A percentile compares a stretch with the other conserved stretches of the same genome.
Evolutionary conservation across 2,329 filamentous ascomycete species (phyloP).

Genomic region (Hirsutella minnesotensis): DNA sequence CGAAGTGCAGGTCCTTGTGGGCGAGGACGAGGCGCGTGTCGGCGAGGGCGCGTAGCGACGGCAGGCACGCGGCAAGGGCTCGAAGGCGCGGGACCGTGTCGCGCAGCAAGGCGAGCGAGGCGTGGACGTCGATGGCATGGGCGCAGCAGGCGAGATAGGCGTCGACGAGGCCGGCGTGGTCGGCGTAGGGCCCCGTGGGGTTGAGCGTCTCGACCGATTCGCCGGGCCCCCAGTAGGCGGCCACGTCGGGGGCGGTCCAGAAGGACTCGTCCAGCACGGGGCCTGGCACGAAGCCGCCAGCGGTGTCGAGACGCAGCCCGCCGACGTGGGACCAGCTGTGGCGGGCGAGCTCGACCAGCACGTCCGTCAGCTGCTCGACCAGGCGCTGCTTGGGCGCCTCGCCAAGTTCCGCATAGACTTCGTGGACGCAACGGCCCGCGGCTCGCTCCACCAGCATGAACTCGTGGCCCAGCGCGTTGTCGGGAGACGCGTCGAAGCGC

Average conservation of each 20-base stretch:
- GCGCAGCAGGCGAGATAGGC: constrained; percentile 15
- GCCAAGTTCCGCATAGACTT: constrained; percentile 14
- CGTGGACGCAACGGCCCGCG: constrained; percentile 14
- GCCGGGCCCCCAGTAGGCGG: constrained; percentile 11
- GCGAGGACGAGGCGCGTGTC: constrained; percentile 13
- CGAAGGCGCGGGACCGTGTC: constrained; percentile 16
- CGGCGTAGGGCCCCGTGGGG: constrained; percentile 12
- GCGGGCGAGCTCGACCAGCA: constrained; percentile 17
- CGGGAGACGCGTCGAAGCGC: constrained; percentile 11
- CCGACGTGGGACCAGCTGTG: constrained; percentile 14
- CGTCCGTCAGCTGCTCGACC: constrained; percentile 16
- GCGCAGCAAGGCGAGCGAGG: constrained; percentile 13
- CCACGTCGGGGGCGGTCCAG: constrained; percentile 20
- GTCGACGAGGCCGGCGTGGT: constrained; percentile 14
- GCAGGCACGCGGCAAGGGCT: constrained; percentile 12
- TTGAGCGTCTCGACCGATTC: constrained; percentile 14
- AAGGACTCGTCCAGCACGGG: constrained; percentile 22
- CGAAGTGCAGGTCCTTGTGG: constrained; percentile 26
- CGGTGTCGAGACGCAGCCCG: constrained; percentile 11
- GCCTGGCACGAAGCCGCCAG: constrained; percentile 8
- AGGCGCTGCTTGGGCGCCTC: constrained; percentile 9
- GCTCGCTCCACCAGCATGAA: constrained; percentile 18
- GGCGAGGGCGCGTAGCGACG: not conserved
- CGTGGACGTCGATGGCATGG: constrained; percentile 14
- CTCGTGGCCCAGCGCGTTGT: constrained; percentile 19